phyloP scores from a whole-genome alignment of 148 eudicot genomes.

The Spergularia marina region DNA sequence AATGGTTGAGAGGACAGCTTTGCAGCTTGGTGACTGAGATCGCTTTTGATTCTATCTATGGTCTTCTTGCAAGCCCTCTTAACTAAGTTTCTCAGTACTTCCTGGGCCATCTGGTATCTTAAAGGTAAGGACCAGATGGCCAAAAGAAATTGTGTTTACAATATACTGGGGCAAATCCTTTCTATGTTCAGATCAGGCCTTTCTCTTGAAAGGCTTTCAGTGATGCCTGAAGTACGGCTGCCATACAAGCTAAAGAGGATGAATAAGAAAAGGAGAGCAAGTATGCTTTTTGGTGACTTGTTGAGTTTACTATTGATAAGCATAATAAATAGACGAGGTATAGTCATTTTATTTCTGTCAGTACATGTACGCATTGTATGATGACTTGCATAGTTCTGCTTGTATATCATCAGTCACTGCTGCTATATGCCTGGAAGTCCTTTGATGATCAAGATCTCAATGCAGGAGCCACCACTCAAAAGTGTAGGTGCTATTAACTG shows the following conservation, averaged over 20 bases:
- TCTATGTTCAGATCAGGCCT: not conserved
- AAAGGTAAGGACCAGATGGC: not conserved
- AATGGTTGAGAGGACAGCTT: not conserved
- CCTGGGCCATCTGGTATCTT: not conserved
- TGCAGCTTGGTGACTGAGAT: not conserved
- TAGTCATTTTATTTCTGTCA: not conserved
- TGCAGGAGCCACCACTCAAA: not conserved
- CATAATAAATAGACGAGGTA: not conserved
- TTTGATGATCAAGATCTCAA: not conserved
- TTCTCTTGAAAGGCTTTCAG: not conserved
- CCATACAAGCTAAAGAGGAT: not conserved
- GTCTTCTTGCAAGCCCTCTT: not conserved
- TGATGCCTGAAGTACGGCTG: not conserved
- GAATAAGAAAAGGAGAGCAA: not conserved
- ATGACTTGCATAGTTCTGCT: not conserved
- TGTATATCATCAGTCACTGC: not conserved
- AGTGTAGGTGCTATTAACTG: not conserved
- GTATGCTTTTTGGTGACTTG: not conserved
- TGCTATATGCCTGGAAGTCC: not conserved
- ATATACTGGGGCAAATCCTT: no score
- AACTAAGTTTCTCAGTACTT: not conserved
- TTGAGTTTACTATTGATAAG: not conserved
- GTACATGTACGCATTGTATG: not conserved
- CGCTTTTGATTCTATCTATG: not conserved
- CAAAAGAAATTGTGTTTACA: no score